Evolutionary conservation across 1,284 basidiomycete species (phyloP).

Genomic region (Ceratobasidium sp.): DNA sequence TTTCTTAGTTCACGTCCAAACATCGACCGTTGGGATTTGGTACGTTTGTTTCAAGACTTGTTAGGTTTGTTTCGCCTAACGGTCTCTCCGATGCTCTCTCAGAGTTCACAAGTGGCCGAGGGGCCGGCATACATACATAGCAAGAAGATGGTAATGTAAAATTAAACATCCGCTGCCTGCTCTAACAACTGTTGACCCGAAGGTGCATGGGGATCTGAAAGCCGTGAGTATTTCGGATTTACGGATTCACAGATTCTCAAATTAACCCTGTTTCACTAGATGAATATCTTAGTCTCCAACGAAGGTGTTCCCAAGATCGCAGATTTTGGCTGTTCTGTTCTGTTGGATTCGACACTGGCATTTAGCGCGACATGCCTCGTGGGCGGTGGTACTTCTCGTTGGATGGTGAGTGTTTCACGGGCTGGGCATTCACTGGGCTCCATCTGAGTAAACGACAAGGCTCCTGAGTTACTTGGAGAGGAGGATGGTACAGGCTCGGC

Average conservation of each 20-base stretch:
- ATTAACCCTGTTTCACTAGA: neutral
- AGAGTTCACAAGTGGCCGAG: constrained; percentile 6
- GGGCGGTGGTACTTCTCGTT: constrained; percentile 3
- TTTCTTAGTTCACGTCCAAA: neutral
- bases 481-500: neutral
- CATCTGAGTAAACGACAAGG: neutral
- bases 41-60: too few relatives aligned
- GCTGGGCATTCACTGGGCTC: neutral
- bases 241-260: too few relatives aligned
- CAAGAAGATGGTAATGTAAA: neutral
- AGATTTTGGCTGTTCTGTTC: neutral
- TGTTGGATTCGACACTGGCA: neutral
- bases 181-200: neutral
- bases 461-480: neutral
- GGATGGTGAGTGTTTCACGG: neutral
- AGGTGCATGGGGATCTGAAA: constrained; percentile 11
- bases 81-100: neutral
- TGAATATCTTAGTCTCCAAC: constrained; percentile 1
- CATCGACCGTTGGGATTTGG: neutral
- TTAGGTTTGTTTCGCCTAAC: too few relatives aligned
- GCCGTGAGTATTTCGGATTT: neutral
- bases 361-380: neutral
- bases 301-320: neutral
- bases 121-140: constrained; percentile 5
- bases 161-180: neutral